phyloP scores from a whole-genome alignment of 2,329 filamentous ascomycete species.

The Neofusicoccum ribis region DNA sequence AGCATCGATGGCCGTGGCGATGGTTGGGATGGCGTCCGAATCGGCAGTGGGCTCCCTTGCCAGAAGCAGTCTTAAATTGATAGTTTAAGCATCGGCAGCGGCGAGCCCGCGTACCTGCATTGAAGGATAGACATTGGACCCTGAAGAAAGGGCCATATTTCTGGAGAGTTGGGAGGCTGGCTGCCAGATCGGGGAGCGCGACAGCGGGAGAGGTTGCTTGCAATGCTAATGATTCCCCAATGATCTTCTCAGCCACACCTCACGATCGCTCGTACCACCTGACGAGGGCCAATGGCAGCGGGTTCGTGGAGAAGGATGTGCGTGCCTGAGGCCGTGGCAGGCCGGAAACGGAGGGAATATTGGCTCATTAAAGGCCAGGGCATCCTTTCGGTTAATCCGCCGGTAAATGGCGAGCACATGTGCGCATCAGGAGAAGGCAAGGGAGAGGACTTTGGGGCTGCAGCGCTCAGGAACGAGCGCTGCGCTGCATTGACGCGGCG shows the following conservation, averaged over 20 bases:
- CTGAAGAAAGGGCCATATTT: constrained; percentile 3
- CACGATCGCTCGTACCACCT: neutral
- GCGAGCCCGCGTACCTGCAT: constrained; percentile 10
- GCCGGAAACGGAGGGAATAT: constrained; percentile 4
- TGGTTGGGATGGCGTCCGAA: neutral
- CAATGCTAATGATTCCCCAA: constrained; percentile 8
- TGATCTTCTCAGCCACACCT: neutral
- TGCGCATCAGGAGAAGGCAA: constrained; percentile 10
- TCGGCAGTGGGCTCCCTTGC: constrained; percentile 2
- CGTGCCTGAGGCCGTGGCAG: constrained; percentile 2
- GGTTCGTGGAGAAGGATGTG: neutral
- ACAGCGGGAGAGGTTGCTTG: neutral
- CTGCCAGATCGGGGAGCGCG: neutral
- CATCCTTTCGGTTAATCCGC: constrained; percentile 9
- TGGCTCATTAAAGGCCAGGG: constrained; percentile 16
- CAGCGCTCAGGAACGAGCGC: neutral
- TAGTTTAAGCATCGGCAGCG: neutral
- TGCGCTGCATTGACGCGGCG: neutral
- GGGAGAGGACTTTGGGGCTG: neutral
- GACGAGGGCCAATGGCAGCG: neutral
- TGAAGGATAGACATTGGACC: constrained; percentile 10
- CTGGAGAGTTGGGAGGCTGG: neutral
- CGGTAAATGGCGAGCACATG: constrained; percentile 1
- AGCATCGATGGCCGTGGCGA: neutral
- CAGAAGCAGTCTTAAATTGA: neutral